Evolutionary conservation across 2,329 filamentous ascomycete species (phyloP).

Genomic region (Aspergillus caelatus): DNA sequence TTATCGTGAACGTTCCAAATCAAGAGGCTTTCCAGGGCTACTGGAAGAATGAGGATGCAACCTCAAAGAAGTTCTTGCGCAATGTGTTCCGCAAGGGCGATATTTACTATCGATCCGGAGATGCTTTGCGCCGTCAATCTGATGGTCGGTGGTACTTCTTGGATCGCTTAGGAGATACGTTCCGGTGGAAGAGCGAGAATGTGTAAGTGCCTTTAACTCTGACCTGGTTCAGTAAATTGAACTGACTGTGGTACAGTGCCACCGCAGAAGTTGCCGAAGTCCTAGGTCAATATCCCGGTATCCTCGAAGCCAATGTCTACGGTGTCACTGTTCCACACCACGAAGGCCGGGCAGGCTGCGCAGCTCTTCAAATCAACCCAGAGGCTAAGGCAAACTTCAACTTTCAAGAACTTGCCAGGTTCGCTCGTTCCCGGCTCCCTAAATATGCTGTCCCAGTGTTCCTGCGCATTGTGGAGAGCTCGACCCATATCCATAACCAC

Average conservation of each 20-base stretch:
- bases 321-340: slow-evolving; percentile 67
- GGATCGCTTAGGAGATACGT: slow-evolving; percentile 73
- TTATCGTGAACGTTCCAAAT: slow-evolving; percentile 65
- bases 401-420: slow-evolving; percentile 61
- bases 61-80: slow-evolving; percentile 65
- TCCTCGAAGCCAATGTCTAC: slow-evolving; percentile 71
- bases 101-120: slow-evolving; percentile 69
- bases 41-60: slow-evolving; percentile 68
- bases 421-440: slow-evolving; percentile 64
- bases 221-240: background rate
- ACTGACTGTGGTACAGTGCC: slow-evolving; percentile 28
- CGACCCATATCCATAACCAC: slow-evolving; percentile 62
- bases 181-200: slow-evolving; percentile 74
- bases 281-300: slow-evolving; percentile 60
- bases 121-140: slow-evolving; percentile 62
- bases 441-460: slow-evolving; percentile 77
- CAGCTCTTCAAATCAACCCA: slow-evolving; percentile 58
- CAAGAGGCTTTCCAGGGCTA: slow-evolving; percentile 69
- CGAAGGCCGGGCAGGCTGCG: slow-evolving; percentile 70
- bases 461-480: slow-evolving; percentile 60
- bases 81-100: slow-evolving; percentile 70
- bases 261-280: slow-evolving; percentile 69
- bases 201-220: slow-evolving; percentile 45
- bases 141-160: slow-evolving; percentile 72
- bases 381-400: slow-evolving; percentile 55